Conservation (phyloP, 2,329 filamentous ascomycete genomes). For the Aspergillus vadensis region DNA sequence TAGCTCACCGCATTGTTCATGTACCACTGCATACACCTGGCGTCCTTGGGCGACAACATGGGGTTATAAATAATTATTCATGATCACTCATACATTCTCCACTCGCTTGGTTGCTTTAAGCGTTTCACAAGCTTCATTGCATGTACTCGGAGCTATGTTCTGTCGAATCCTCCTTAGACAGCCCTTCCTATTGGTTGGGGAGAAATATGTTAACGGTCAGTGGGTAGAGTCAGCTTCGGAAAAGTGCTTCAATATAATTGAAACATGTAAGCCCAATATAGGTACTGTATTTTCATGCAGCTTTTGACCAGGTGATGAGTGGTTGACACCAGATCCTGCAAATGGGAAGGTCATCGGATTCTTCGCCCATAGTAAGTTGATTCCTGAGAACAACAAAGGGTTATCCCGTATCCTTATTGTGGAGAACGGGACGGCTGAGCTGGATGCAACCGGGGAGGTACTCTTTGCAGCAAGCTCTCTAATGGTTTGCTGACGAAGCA, state of each 20-base stretch:
- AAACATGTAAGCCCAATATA: neutral
- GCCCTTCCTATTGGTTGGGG: too few relatives aligned
- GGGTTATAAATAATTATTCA: too few relatives aligned
- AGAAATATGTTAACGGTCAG: neutral
- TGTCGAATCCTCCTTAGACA: neutral
- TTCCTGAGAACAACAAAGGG: slow-evolving; percentile 57
- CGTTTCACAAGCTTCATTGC: too few relatives aligned
- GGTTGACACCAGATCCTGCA: too few relatives aligned
- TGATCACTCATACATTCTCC: too few relatives aligned
- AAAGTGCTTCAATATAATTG: neutral
- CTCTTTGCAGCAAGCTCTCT: slow-evolving; percentile 53
- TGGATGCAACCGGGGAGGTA: slow-evolving; percentile 53
- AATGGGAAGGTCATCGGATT: slow-evolving; percentile 1
- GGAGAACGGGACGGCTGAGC: slow-evolving; percentile 62
- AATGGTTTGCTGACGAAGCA: slow-evolving; percentile 63
- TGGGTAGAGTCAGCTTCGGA: neutral
- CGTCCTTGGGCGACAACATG: neutral
- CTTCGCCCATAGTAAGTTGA: slow-evolving; percentile 60
- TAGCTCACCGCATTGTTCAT: neutral
- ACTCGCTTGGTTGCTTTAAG: too few relatives aligned
- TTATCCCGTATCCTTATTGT: slow-evolving; percentile 54
- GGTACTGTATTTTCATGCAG: neutral
- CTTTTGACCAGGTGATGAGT: too few relatives aligned
- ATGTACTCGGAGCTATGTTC: too few relatives aligned
- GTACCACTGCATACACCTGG: neutral